A percentile compares a stretch with the other conserved stretches of the same genome.
Conservation (phyloP, 768 basidiomycete genomes). For the Pisolithus marmoratus region DNA sequence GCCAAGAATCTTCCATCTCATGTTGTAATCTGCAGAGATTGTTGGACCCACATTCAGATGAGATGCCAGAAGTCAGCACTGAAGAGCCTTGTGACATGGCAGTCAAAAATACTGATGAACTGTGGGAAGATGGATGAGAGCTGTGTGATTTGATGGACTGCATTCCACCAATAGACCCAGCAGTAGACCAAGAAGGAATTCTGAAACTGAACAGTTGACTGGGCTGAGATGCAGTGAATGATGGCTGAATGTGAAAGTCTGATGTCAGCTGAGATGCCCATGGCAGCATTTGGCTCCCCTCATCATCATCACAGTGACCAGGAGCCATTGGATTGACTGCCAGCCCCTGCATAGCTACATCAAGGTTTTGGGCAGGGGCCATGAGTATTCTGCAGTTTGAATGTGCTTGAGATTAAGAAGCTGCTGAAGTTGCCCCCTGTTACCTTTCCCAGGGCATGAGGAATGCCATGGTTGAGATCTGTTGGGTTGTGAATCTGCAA, state of each 20-base stretch:
- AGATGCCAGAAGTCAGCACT: too few relatives aligned
- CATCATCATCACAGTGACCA: not conserved
- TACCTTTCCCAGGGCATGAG: not conserved
- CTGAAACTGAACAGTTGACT: not conserved
- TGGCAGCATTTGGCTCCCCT: not conserved
- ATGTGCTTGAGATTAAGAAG: too few relatives aligned
- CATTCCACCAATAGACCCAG: too few relatives aligned
- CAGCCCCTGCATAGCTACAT: not conserved
- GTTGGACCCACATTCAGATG: too few relatives aligned
- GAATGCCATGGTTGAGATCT: not conserved
- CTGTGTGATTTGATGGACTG: too few relatives aligned
- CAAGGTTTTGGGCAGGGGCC: not conserved
- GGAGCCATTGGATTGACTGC: not conserved
- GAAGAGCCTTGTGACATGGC: too few relatives aligned
- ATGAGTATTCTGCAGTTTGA: not conserved
- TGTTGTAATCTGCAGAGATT: too few relatives aligned
- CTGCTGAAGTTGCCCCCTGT: too few relatives aligned
- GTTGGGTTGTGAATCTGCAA: not conserved
- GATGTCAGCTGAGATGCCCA: not conserved
- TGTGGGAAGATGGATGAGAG: too few relatives aligned
- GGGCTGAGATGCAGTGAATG: not conserved
- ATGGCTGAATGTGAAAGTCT: not conserved
- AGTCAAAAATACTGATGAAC: too few relatives aligned
- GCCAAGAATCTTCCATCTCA: too few relatives aligned
- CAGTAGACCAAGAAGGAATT: not conserved